phyloP scores from a whole-genome alignment of 2,329 filamentous ascomycete species.

The Dothideomycetidae sp. region DNA sequence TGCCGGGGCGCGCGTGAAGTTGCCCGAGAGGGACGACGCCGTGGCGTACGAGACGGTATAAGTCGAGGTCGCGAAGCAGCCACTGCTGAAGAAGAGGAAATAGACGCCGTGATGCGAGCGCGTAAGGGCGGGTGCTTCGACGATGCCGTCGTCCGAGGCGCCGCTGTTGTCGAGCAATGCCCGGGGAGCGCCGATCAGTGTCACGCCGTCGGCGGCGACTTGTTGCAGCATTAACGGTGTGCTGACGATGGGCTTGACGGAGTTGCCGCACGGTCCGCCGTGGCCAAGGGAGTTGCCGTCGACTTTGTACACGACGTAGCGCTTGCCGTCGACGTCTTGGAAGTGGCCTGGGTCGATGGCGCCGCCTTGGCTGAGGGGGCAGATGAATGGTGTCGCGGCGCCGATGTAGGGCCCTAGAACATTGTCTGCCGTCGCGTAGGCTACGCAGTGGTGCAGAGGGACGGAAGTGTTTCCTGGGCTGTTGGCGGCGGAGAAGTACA shows the following conservation, averaged over 20 bases:
- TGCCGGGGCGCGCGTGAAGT: constrained; percentile 14
- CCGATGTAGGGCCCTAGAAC: constrained; percentile 18
- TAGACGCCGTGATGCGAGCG: constrained; percentile 16
- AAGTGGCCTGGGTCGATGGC: constrained; percentile 21
- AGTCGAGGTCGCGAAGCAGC: constrained; percentile 15
- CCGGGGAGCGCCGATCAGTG: constrained; percentile 16
- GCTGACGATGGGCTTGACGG: constrained; percentile 17
- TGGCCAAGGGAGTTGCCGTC: constrained; percentile 19
- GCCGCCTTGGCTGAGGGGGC: constrained; percentile 18
- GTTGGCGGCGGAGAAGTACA: constrained; percentile 21
- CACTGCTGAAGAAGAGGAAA: constrained; percentile 19
- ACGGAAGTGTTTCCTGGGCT: constrained; percentile 10
- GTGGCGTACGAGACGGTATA: constrained; percentile 21
- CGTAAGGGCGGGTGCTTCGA: constrained; percentile 21
- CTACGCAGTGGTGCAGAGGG: constrained; percentile 19
- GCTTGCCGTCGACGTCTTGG: constrained; percentile 16
- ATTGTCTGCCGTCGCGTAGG: constrained; percentile 16
- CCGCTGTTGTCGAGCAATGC: constrained; percentile 20
- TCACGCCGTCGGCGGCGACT: constrained; percentile 20
- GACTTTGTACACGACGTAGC: constrained; percentile 21
- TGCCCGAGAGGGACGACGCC: constrained; percentile 14
- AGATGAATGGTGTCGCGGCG: constrained; percentile 15
- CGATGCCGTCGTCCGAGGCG: constrained; percentile 18
- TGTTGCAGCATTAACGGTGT: constrained; percentile 22
- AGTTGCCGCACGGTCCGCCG: constrained; percentile 18